Base-by-base conservation (phyloP, 257 asterid genomes). In the Coffea eugenioides region DNA sequence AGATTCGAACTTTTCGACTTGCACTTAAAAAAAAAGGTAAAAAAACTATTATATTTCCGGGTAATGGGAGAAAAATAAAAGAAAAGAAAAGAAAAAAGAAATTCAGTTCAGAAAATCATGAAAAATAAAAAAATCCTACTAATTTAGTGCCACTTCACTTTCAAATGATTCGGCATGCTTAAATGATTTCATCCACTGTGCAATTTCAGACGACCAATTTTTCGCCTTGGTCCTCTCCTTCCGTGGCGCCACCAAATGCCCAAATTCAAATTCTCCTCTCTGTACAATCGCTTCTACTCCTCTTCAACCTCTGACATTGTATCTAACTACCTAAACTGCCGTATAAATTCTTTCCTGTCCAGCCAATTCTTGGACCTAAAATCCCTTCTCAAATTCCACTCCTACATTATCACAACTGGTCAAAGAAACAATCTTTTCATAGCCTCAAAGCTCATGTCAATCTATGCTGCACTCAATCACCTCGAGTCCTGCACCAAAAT, bases 371-470 rank as follows among this genome's bases (percentile, higher is more conserved):
- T 81, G 11, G 77, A 85, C 78, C 80, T 75, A 41, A 81, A 54
- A 74, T 59, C 83, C 65, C 90, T 92, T 81, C 85, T 79, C 76
- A 66, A 87, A 71, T 81, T 83, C 43, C 97, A 92, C 54, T 92
- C 92, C 54, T 80, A 80, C 83, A 79, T 89, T 52, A 82, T 88
- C 66, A 81, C 95, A 66, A 83, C 91, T 1, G 96, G 93, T 1
- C 86, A 91, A 39, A 74, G 84, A 8, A 81, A 83, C 76, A 91
- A 93, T 64, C 88, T 80, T 49, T 92, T 89, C 87, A 70, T 92
- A 41, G 91, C 95, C 31, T 85, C 94, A 15, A 93, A 93, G 84
- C 88, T 93, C 75, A 88, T 93, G 45, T 89, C 93, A 52, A 87
- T 84, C 45, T 94, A 94, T 74, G 92, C 95, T 57, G 74, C 91